Conservation (phyloP, 345 rosid genomes). For the Hibiscus syriacus region DNA sequence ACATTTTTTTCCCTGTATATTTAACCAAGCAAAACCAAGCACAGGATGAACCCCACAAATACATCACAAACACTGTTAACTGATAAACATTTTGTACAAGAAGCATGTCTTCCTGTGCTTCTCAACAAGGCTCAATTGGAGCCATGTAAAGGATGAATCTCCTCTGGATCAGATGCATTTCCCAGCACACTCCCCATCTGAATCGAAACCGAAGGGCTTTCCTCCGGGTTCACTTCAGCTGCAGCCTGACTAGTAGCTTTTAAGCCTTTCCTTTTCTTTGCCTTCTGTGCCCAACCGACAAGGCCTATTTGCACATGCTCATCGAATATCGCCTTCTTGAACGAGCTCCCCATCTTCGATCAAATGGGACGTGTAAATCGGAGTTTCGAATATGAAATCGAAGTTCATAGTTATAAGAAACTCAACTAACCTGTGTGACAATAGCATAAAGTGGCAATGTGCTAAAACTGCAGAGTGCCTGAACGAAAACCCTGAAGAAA, state of each 20-base stretch:
- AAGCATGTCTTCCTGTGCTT: background rate
- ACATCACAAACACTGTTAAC: background rate
- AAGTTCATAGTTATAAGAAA: conserved; percentile 8
- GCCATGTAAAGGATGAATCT: conserved; percentile 17
- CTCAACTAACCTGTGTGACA: conserved; percentile 65
- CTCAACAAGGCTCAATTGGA: conserved; percentile 17
- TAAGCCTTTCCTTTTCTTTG: conserved; percentile 38
- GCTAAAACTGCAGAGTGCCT: conserved; percentile 88
- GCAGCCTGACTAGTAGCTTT: conserved; percentile 26
- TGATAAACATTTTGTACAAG: background rate
- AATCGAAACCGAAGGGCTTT: conserved; percentile 14
- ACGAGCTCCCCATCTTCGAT: conserved; percentile 76
- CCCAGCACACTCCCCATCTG: conserved; percentile 15
- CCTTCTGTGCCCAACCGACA: conserved; percentile 72
- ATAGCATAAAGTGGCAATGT: conserved; percentile 92
- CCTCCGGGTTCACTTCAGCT: conserved; percentile 13
- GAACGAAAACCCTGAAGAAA: conserved; percentile 54
- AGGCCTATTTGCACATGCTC: conserved; percentile 63
- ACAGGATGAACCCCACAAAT: too few relatives aligned
- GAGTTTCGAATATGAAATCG: background rate
- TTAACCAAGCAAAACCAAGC: background rate
- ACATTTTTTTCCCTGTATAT: background rate
- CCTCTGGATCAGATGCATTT: conserved; percentile 18
- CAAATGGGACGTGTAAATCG: conserved; percentile 3
- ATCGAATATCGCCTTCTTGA: conserved; percentile 70